Conservation (phyloP, 2,329 filamentous ascomycete genomes). For the Aureobasidium sp. region DNA sequence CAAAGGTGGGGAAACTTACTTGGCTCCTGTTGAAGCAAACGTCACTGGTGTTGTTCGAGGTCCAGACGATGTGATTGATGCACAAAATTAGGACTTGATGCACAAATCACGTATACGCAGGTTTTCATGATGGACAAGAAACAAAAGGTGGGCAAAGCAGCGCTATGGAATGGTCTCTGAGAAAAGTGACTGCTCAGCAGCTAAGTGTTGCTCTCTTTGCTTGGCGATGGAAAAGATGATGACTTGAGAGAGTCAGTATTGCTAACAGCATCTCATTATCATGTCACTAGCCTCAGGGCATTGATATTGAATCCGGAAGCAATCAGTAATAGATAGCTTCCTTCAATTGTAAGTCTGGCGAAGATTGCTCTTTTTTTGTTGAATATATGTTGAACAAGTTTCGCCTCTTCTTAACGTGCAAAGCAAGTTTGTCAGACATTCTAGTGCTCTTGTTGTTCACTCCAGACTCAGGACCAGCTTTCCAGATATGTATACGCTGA, state of each 20-base stretch:
- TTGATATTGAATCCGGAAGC: not conserved
- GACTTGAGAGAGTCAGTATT: not conserved
- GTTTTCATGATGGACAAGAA: not conserved
- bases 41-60: constrained; percentile 20
- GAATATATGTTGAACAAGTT: constrained; percentile 12
- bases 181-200: constrained; percentile 10
- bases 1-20: constrained; percentile 31
- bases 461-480: no score
- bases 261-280: constrained; percentile 2
- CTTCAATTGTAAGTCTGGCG: constrained; percentile 16
- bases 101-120: not conserved
- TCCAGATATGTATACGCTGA: no score
- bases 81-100: constrained; percentile 3
- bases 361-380: not conserved
- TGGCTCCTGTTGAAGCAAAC: constrained; percentile 22
- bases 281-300: not conserved
- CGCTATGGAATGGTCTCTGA: not conserved
- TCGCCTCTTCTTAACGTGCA: not conserved
- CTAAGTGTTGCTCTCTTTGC: constrained; percentile 16
- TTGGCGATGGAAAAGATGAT: constrained; percentile 2
- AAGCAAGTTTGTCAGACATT: not conserved
- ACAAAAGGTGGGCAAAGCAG: constrained; percentile 16
- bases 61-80: constrained; percentile 18
- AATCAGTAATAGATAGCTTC: constrained; percentile 11
- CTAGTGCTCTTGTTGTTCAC: no score